These are phyloP conservation scores for Microthyrium microscopicum DNA, from an alignment of 2,329 filamentous ascomycete species.

Conservation along the genomic window DNA sequence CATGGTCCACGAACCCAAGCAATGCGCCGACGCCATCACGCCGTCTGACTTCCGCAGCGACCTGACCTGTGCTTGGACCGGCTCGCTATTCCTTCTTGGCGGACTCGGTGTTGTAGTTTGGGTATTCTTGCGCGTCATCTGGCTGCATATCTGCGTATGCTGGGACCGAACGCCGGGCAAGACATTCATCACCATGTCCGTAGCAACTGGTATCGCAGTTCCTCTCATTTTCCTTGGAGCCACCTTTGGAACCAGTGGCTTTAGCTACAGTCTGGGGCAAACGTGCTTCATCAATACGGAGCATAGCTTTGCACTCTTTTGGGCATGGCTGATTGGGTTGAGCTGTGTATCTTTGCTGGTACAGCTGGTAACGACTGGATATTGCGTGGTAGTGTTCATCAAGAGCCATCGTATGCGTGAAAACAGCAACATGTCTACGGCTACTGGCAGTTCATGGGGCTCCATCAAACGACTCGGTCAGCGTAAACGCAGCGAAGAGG, in stretches of 20 bases:
- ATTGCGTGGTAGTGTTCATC: constrained; percentile 14
- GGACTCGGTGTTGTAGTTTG: not conserved
- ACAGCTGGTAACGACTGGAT: constrained; percentile 17
- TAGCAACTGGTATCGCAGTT: constrained; percentile 16
- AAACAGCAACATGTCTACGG: no score
- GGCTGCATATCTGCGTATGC: constrained; percentile 22
- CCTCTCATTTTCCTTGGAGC: constrained; percentile 17
- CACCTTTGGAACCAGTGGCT: constrained; percentile 17
- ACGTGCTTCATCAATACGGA: constrained; percentile 20
- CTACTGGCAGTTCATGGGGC: not conserved
- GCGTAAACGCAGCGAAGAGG: not conserved
- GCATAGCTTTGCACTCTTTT: constrained; percentile 19
- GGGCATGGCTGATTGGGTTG: constrained; percentile 21
- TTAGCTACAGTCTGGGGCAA: constrained; percentile 22
- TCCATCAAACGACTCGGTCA: not conserved
- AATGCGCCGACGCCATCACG: constrained; percentile 70
- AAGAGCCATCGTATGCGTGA: not conserved
- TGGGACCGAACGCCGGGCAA: constrained; percentile 19
- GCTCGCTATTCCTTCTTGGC: constrained; percentile 41
- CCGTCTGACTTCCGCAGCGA: constrained; percentile 66
- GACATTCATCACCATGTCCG: constrained; percentile 16
- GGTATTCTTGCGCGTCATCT: constrained; percentile 20
- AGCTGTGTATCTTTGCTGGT: constrained; percentile 15
- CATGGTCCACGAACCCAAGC: constrained; percentile 50
- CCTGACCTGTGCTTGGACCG: constrained; percentile 63